Base-by-base conservation (phyloP, 352 stramenopile genomes). In the Elongisporangium undulatum region DNA sequence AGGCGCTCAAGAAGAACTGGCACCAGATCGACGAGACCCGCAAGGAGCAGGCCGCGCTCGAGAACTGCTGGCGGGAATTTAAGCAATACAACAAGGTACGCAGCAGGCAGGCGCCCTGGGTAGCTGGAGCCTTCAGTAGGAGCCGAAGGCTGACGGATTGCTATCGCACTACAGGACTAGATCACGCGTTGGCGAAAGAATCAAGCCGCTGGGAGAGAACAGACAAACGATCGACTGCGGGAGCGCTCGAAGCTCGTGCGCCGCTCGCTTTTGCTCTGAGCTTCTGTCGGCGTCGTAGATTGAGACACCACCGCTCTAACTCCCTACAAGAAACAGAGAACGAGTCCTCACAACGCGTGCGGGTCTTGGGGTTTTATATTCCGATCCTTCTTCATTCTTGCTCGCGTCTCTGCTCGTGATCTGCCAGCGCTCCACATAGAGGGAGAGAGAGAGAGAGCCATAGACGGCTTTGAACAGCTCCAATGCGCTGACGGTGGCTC, bases 1-100 rank as follows among this genome's bases (percentile, higher is more conserved):
- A 82, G 69, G 87, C 85, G 60, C 69, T 96, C 12, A 90, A 94
- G 77, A 87, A 90, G 75, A 96, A 92, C 76, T 94, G 84, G 84
- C 84, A 92, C 68, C 80, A 88, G 69, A 80, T 92, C 49, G 82
- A 96, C 45, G 75, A 91, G 60, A 85, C 82, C 65, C 77, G 86
- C 63, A 93, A 94, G 75, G 82, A 95, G 64, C 78, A 96, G 73
- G 67, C 72, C n/a, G 85, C 85, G 57, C 74, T 96, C 58, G 84
- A 94, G 69, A 69, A 78, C 54, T 96, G 87, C 79, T 94, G 87
- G 80, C 69, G 83, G 72, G 76, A 93, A 59, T 80, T 75, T 75
- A 94, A 95, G 78, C 74, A 77, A 45, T 83, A 79, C 67, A 69
- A 68, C 29, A 41, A 41, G 29, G 29, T 41, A 41, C 13, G 29